Evolutionary conservation across 23 red algal genomes (phyloP).

Genomic region (Cyanidioschyzon merolae): DNA sequence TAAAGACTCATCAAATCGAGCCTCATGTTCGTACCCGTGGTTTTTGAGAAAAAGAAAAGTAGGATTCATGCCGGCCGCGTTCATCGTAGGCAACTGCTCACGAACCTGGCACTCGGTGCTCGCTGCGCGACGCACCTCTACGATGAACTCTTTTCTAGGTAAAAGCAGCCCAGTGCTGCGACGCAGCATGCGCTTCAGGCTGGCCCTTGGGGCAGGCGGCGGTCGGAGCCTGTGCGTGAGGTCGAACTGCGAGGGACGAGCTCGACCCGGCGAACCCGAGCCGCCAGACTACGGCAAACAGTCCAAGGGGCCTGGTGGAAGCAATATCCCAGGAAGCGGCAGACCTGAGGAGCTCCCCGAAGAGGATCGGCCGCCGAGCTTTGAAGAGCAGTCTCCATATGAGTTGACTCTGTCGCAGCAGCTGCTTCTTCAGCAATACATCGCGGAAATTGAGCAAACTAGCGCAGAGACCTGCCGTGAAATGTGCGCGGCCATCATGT

Average conservation of each 20-base stretch:
- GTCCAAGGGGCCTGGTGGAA: background rate
- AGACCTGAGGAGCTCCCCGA: slow-evolving; percentile 12
- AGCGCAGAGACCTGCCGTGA: slow-evolving; percentile 40
- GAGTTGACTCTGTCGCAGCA: slow-evolving; percentile 79
- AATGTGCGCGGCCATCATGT: slow-evolving; percentile 55
- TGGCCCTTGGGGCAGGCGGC: no score
- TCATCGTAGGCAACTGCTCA: background rate
- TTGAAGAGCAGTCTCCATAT: slow-evolving; percentile 6
- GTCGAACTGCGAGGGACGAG: background rate
- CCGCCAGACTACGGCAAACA: background rate
- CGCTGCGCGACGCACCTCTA: background rate
- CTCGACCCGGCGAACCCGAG: background rate
- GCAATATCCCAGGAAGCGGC: background rate
- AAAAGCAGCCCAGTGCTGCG: no score
- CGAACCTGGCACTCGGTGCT: background rate
- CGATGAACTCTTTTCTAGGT: no score
- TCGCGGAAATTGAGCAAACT: slow-evolving; percentile 63
- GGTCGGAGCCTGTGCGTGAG: background rate
- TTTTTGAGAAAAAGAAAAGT: background rate
- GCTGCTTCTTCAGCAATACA: slow-evolving; percentile 70
- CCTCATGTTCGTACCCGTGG: background rate
- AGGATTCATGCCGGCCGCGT: background rate
- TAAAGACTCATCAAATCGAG: background rate
- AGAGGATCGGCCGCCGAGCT: background rate
- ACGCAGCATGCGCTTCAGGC: no score